Evolutionary conservation across 1,139 yeast species (phyloP), one percentile per base, ranked within the genome.

Genomic region (Barnettozyma hawaiiensis): DNA sequence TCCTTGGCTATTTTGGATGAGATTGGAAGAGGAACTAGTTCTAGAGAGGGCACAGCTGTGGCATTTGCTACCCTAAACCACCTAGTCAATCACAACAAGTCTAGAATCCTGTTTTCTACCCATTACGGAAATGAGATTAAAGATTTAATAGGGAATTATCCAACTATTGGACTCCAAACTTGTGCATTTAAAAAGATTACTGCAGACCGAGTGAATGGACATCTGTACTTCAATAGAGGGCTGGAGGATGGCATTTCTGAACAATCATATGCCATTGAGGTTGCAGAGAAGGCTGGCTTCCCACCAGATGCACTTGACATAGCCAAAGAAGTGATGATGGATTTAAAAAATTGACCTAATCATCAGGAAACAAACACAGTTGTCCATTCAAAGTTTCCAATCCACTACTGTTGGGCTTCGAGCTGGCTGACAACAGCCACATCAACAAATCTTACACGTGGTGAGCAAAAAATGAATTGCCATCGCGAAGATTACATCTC

Each of bases 11-110:
- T 92, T 26, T 76, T 92, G 37, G 98, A 92, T 64, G 98, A 92
- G 55, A 81, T 92, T n/a, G 98, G 98, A 0, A 70, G 98, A 47
- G 98, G 98, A 0, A 92, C 98, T 0, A 85, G 96, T 48, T 84
- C 90, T 0, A 70, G 71, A 43, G 98, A 92, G 63, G 97, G 98
- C 1, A 69, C 87, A 8, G 85, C 97, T 0, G 81, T 92, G 45
- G 97, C 98, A 0, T 89, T 73, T 65, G 94, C 96, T 0, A 75
- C 95, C 0, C 64, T 92, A 38, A 61, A 75, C 31, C 76, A 81
- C 55, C 63, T 92, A 40, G 55, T 77, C 12, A 61, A 66, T 8
- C 64, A 61, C 2, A 85, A 82, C 53, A 70, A 75, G 52, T 82
- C 96, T 52, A 71, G 95, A 19, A 76, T 94, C 0, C 66, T 92